A percentile compares a stretch with the other conserved stretches of the same genome.
phyloP scores from a whole-genome alignment of 768 basidiomycete genomes.

The Boletus tomentosulus region DNA sequence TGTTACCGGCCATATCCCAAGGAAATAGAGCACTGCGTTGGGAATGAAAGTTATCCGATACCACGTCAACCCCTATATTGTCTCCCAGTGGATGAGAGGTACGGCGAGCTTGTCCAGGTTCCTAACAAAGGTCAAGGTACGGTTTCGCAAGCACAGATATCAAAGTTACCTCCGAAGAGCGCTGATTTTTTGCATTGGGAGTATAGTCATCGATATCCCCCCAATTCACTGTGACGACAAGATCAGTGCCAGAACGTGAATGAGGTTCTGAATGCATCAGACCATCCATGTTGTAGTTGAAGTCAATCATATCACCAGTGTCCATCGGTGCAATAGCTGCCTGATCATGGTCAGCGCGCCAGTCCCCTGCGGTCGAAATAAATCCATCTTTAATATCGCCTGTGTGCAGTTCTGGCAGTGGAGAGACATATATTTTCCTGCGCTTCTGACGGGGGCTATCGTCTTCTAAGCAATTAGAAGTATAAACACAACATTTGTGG shows the following conservation, averaged over 20 bases:
- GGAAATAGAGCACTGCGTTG: conserved; percentile 73
- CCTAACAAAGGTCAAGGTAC: conserved; percentile 40
- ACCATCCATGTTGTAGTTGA: conserved; percentile 25
- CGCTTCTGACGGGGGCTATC: conserved; percentile 44
- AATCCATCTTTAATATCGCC: background rate
- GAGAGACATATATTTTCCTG: conserved; percentile 33
- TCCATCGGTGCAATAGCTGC: conserved; percentile 4
- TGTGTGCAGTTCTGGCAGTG: background rate
- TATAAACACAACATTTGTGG: background rate
- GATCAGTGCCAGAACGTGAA: conserved; percentile 6
- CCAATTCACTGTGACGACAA: conserved; percentile 21
- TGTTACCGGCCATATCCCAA: conserved; percentile 77
- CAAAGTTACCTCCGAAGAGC: conserved; percentile 60
- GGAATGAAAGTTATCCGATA: conserved; percentile 41
- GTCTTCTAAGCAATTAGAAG: conserved; percentile 28
- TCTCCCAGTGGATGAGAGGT: conserved; percentile 56
- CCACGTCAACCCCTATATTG: conserved; percentile 45
- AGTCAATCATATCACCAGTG: conserved; percentile 15
- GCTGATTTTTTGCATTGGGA: conserved; percentile 25
- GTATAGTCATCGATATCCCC: conserved; percentile 14
- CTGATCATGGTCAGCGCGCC: conserved; percentile 13
- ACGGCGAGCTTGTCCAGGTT: conserved; percentile 83
- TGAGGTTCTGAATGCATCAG: conserved; percentile 1
- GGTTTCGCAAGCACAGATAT: background rate
- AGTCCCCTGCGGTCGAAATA: conserved; percentile 7